These are phyloP conservation scores for Erucastrum elatum DNA, from an alignment of 345 rosid species.

Conservation along the genomic window DNA sequence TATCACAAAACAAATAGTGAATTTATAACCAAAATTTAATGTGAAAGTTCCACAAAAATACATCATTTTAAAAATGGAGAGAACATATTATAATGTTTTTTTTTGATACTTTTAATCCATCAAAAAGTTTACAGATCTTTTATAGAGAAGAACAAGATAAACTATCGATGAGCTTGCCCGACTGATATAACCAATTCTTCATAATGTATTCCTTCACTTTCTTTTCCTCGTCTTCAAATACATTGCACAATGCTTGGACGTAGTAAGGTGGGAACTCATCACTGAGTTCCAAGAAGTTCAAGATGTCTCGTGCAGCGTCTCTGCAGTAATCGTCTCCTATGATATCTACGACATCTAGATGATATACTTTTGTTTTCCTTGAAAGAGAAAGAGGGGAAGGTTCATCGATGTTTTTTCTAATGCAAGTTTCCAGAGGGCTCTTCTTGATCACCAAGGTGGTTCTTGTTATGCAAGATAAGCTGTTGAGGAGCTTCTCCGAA, in stretches of 20 bases:
- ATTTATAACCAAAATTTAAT: no score
- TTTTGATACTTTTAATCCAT: neutral
- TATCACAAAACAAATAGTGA: no score
- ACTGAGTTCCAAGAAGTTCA: neutral
- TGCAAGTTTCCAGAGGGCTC: constrained; percentile 27
- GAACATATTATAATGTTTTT: neutral
- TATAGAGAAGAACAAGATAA: neutral
- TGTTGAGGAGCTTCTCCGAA: constrained; percentile 13
- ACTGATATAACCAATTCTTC: neutral
- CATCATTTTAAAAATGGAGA: no score
- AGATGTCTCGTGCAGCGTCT: neutral
- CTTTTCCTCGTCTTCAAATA: neutral
- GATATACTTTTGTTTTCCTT: neutral
- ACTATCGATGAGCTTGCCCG: neutral
- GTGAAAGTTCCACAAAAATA: neutral
- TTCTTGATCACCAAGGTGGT: neutral
- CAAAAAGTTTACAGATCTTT: neutral
- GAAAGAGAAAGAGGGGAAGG: constrained; percentile 12
- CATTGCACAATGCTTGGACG: neutral
- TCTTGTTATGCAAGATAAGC: constrained; percentile 3
- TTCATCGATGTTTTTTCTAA: neutral
- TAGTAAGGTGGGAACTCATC: neutral
- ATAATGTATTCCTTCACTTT: neutral
- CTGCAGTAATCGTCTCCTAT: neutral
- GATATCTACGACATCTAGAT: neutral